These are phyloP conservation scores for Candida pseudoglaebosa DNA, from an alignment of 805 yeast genomes.

Conservation along the genomic window DNA sequence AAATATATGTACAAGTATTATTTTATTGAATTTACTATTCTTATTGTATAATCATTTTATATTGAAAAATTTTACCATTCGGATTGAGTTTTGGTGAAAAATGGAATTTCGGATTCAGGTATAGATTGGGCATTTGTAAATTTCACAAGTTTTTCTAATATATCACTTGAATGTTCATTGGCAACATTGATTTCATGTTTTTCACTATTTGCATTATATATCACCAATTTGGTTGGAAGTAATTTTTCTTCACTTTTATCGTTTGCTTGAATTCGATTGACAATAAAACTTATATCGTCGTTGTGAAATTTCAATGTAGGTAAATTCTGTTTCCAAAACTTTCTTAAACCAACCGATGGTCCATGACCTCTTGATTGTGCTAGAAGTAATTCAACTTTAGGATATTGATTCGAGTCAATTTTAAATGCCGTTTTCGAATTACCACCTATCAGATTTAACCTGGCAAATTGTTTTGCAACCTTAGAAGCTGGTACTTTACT, in stretches of 20 bases:
- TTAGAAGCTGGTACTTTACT: conserved; percentile 25
- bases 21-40: neutral
- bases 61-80: neutral
- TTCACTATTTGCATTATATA: conserved; percentile 29
- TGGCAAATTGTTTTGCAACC: conserved; percentile 44
- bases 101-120: conserved; percentile 42
- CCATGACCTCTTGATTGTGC: conserved; percentile 35
- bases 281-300: conserved; percentile 61
- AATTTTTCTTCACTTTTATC: conserved; percentile 39
- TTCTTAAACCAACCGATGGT: conserved; percentile 66
- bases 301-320: conserved; percentile 83
- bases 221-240: conserved; percentile 45
- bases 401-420: conserved; percentile 19
- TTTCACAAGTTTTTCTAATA: conserved; percentile 53
- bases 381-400: conserved; percentile 50
- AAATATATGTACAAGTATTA: conserved; percentile 9
- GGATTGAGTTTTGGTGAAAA: conserved; percentile 2
- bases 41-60: neutral
- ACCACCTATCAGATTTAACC: conserved; percentile 50
- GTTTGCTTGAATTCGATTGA: conserved; percentile 48
- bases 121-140: conserved; percentile 51
- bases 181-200: conserved; percentile 50
- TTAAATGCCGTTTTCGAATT: conserved; percentile 37
- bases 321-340: conserved; percentile 70
- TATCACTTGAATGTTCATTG: conserved; percentile 44